Percentiles rank a stretch among this genome's conserved stretches.
Conservation (phyloP, 1,139 yeast genomes). For the Blastobotrys arbuscula region DNA sequence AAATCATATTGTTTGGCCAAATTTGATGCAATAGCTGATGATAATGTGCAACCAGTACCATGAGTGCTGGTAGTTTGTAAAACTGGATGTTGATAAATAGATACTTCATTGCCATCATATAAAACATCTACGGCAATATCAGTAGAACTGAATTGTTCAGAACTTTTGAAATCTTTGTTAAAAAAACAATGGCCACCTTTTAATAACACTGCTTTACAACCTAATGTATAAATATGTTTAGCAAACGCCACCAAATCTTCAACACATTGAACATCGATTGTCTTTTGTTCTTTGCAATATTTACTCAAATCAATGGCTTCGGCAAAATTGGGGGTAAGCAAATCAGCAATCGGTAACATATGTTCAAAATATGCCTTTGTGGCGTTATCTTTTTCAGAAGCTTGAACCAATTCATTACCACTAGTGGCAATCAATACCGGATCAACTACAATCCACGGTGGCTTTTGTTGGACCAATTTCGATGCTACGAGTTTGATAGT, state of each 20-base stretch:
- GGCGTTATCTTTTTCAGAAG: slow-evolving; percentile 33
- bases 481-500: slow-evolving; percentile 48
- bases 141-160: slow-evolving; percentile 13
- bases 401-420: slow-evolving; percentile 53
- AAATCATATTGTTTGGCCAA: slow-evolving; percentile 51
- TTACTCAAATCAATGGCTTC: background rate
- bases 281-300: slow-evolving; percentile 11
- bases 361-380: slow-evolving; percentile 41
- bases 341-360: slow-evolving; percentile 51
- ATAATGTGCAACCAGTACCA: slow-evolving; percentile 89
- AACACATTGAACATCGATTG: slow-evolving; percentile 24
- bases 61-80: slow-evolving; percentile 58
- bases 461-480: slow-evolving; percentile 35
- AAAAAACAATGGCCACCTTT: slow-evolving; percentile 81
- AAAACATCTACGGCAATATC: slow-evolving; percentile 52
- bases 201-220: slow-evolving; percentile 53
- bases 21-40: slow-evolving; percentile 76
- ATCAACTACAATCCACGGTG: slow-evolving; percentile 49
- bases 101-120: slow-evolving; percentile 41
- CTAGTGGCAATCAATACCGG: slow-evolving; percentile 83
- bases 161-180: slow-evolving; percentile 17
- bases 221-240: slow-evolving; percentile 39
- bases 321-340: slow-evolving; percentile 63
- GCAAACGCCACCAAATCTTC: slow-evolving; percentile 44
- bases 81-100: slow-evolving; percentile 47